Evolutionary conservation across 2,329 filamentous ascomycete species (phyloP).

Genomic region (Talaromyces sp.): DNA sequence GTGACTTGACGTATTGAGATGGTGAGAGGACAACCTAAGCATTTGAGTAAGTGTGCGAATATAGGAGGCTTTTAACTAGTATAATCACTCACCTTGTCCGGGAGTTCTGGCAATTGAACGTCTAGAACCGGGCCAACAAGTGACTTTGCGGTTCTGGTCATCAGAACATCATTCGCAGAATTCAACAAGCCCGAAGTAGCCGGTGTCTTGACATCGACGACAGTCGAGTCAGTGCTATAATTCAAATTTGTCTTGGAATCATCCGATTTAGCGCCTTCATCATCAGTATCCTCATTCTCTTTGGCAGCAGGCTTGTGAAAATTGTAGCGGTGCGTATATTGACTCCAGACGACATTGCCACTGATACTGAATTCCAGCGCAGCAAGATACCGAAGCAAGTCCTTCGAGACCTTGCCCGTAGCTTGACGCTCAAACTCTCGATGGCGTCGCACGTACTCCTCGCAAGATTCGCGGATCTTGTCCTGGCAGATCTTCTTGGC

Average conservation of each 20-base stretch:
- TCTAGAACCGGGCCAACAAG: background rate
- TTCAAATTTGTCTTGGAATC: background rate
- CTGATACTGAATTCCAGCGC: background rate
- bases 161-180: background rate
- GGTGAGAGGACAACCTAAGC: constrained; percentile 17
- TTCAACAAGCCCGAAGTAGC: background rate
- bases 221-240: background rate
- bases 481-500: constrained; percentile 20
- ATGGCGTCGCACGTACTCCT: background rate
- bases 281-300: background rate
- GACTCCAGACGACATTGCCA: background rate
- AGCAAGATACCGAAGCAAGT: background rate
- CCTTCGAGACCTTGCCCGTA: background rate
- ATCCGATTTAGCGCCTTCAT: background rate
- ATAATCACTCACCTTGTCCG: background rate
- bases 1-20: constrained; percentile 31
- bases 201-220: background rate
- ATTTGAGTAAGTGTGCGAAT: background rate
- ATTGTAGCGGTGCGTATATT: background rate
- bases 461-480: background rate
- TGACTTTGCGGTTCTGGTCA: background rate
- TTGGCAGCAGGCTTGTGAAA: background rate
- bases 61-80: too few species aligned
- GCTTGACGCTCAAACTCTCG: background rate
- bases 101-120: background rate